phyloP scores from a whole-genome alignment of 345 rosid genomes.

The Draba incana region DNA sequence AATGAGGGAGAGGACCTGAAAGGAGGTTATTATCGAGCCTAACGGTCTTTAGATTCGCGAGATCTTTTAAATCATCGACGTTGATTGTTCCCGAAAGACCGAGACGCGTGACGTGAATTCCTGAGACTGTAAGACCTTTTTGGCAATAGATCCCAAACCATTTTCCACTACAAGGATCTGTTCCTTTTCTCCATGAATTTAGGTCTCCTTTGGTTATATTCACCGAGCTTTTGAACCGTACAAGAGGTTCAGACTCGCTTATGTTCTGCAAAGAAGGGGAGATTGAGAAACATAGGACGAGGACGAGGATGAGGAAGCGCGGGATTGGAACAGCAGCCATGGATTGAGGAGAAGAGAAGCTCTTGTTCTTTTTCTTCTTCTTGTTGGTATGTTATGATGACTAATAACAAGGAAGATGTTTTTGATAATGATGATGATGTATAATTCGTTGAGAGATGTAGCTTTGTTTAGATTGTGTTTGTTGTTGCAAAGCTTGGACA shows the following conservation, averaged over 20 bases:
- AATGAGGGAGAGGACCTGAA: conserved; percentile 60
- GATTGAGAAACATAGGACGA: conserved; percentile 28
- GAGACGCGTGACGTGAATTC: conserved; percentile 58
- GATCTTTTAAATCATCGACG: conserved; percentile 48
- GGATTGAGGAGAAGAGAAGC: conserved; percentile 33
- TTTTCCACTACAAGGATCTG: conserved; percentile 56
- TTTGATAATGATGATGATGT: conserved; percentile 18
- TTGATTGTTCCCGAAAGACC: conserved; percentile 61
- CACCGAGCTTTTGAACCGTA: conserved; percentile 36
- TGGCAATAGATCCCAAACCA: conserved; percentile 71
- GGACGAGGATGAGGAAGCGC: not conserved
- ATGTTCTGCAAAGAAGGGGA: conserved; percentile 39
- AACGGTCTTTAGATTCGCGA: conserved; percentile 54
- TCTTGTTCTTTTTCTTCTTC: conserved; percentile 19
- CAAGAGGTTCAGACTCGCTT: conserved; percentile 37
- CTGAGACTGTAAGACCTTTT: conserved; percentile 48
- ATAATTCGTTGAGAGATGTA: conserved; percentile 15
- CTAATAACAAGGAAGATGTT: conserved; percentile 10
- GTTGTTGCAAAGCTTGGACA: conserved; percentile 38
- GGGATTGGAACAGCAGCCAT: conserved; percentile 39
- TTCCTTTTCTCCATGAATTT: conserved; percentile 57
- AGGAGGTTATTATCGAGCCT: conserved; percentile 65
- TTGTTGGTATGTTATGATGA: conserved; percentile 26
- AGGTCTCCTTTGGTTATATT: conserved; percentile 45
- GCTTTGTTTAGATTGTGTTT: conserved; percentile 37